Evolutionary conservation across 2,329 filamentous ascomycete genomes (phyloP), one percentile per base, ranked within the genome.

Genomic region (Septoria linicola): DNA sequence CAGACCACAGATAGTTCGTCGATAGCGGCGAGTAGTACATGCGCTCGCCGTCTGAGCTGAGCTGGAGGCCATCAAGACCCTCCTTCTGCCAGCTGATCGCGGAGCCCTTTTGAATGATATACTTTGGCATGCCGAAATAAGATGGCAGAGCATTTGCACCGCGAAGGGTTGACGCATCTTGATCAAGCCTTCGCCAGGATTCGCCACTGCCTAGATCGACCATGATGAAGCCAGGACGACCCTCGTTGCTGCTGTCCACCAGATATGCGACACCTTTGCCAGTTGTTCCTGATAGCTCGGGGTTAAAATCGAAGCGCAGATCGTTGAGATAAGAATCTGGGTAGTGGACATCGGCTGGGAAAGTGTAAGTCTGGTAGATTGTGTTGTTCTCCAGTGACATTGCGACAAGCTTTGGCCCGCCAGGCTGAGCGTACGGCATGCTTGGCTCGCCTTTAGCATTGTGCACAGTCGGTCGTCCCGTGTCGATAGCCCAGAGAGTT

Each of bases 261-360:
- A 77, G 68, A 55, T 76, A 76, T 3, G 72, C 74, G 20, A 76
- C 69, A 8, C 74, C 72, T 16, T 65, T 49, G 8, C 71, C 72
- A 1, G 64, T 66, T n/a, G 65, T 66, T 14, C 62, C 64, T 2
- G 70, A 69, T 1, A 66, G 59, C 36, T 72, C 69, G 5, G 69
- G 39, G n/a, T 72, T 67, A 27, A 76, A 65, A 57, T 76, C 73
- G 61, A 76, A 75, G 20, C 73, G 71, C 2, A 76, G 49, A 51
- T 76, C 74, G 53, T 76, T 76, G 58, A 76, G 68, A 61, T 74
- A 77, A 21, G 68, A 71, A 57, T 75, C 73, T 2, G 73, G 73
- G 53, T 69, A 76, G 55, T 74, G 71, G 3, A 76, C 72, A 4
- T 58, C 64, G 0, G 68, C 27, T 0, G 73, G 71, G 50, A 76